A percentile compares a stretch with the other conserved stretches of the same genome.
These are phyloP conservation scores for Nitzschia palea DNA, from an alignment of 108 stramenopile genomes.

Conservation along the genomic window DNA sequence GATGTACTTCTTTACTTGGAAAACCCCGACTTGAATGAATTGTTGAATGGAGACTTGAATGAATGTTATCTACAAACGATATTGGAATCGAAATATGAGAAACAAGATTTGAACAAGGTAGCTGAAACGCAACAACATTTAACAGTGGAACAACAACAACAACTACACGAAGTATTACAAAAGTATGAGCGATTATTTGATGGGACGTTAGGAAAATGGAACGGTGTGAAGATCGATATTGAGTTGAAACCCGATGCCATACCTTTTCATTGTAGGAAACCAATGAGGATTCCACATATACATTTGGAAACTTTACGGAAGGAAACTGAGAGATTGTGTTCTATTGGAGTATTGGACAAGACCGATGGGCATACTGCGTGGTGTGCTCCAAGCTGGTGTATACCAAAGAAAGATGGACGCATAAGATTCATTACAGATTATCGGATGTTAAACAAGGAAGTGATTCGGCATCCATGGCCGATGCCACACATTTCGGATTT, in stretches of 20 bases:
- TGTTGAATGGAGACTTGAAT: too few relatives aligned
- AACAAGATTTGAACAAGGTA: too few relatives aligned
- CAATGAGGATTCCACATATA: constrained; percentile 38
- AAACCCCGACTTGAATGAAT: too few relatives aligned
- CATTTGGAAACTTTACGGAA: constrained; percentile 23
- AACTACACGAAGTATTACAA: background rate
- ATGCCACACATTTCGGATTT: constrained; percentile 40
- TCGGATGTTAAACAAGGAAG: constrained; percentile 33
- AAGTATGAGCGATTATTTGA: background rate
- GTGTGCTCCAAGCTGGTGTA: constrained; percentile 24
- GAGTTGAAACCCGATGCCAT: constrained; percentile 39
- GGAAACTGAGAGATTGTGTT: constrained; percentile 21
- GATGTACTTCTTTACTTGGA: too few relatives aligned
- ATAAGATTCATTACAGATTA: constrained; percentile 37
- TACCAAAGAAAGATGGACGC: constrained; percentile 37
- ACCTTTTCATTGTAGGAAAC: constrained; percentile 34
- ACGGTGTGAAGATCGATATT: constrained; percentile 13
- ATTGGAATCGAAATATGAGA: too few relatives aligned
- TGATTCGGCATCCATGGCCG: constrained; percentile 44
- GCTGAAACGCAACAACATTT: background rate
- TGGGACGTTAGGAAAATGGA: background rate
- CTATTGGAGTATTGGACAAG: constrained; percentile 20
- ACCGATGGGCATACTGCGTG: constrained; percentile 19
- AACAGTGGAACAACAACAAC: background rate
- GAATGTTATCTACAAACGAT: too few relatives aligned